These are phyloP conservation scores for Sporisorium sorghi DNA, from an alignment of 1,284 basidiomycete genomes.

Conservation along the genomic window DNA sequence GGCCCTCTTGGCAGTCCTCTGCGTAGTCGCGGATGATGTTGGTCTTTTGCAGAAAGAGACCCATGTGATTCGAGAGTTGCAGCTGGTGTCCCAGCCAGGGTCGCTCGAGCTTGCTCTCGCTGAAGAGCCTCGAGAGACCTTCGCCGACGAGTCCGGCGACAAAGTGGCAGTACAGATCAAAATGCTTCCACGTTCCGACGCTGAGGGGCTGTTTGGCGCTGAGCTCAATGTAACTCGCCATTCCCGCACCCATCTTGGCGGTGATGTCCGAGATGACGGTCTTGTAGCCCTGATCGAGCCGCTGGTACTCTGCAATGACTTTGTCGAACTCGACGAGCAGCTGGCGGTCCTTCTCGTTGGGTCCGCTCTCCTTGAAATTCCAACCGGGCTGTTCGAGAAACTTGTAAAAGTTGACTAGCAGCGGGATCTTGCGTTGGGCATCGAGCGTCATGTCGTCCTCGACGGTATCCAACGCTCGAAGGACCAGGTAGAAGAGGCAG, in stretches of 20 bases:
- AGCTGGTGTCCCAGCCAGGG: conserved; percentile 83
- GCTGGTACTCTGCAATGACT: conserved; percentile 84
- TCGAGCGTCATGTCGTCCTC: conserved; percentile 98
- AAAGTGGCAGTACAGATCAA: conserved; percentile 98
- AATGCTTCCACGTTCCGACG: conserved; percentile 74
- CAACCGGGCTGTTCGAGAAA: conserved; percentile 86
- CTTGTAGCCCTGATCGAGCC: conserved; percentile 74
- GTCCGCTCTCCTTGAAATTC: conserved; percentile 84
- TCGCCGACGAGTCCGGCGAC: conserved; percentile 98
- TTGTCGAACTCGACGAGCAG: conserved; percentile 87
- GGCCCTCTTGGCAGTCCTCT: conserved; percentile 86
- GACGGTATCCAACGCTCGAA: conserved; percentile 92
- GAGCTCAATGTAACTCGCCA: conserved; percentile 83
- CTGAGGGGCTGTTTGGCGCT: conserved; percentile 51
- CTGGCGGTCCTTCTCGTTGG: conserved; percentile 89
- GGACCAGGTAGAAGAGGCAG: conserved; percentile 93
- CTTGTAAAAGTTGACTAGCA: conserved; percentile 86
- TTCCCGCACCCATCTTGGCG: conserved; percentile 83
- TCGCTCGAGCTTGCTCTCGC: conserved; percentile 86
- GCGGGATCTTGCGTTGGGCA: conserved; percentile 84
- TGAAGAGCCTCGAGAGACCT: conserved; percentile 89
- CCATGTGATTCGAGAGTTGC: conserved; percentile 92
- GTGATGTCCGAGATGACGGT: conserved; percentile 81
- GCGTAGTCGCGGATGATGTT: conserved; percentile 97
- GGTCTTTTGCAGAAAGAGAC: conserved; percentile 96